phyloP scores from a whole-genome alignment of 495 filamentous ascomycete genomes.

The Jackrogersella minutella region DNA sequence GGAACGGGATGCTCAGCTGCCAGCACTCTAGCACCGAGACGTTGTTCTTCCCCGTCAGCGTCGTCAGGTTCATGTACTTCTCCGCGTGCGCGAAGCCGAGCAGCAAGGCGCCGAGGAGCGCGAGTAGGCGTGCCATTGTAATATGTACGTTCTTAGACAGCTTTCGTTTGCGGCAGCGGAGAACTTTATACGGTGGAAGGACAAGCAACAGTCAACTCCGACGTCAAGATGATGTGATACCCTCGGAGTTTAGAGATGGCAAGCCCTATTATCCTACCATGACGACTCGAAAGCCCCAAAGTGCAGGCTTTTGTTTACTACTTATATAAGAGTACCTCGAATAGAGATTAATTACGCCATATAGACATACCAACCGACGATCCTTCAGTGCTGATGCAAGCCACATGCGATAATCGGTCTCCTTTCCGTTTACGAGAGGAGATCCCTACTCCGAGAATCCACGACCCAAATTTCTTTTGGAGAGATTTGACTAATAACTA shows the following conservation, averaged over 20 bases:
- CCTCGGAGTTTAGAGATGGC: not conserved
- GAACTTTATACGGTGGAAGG: not conserved
- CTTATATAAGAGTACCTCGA: too few relatives aligned
- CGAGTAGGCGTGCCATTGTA: conserved; percentile 4
- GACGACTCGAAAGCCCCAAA: too few relatives aligned
- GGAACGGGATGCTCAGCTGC: conserved; percentile 55
- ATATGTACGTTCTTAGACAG: too few relatives aligned
- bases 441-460: not conserved
- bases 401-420: not conserved
- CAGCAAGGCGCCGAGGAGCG: not conserved
- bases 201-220: not conserved
- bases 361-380: too few relatives aligned
- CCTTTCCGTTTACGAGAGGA: not conserved
- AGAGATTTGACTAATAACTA: too few relatives aligned
- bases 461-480: too few relatives aligned
- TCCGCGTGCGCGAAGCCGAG: conserved; percentile 7
- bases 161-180: not conserved
- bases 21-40: conserved; percentile 64
- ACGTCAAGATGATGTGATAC: not conserved
- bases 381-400: too few relatives aligned
- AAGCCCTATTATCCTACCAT: too few relatives aligned
- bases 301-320: too few relatives aligned
- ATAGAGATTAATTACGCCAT: too few relatives aligned
- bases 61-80: conserved; percentile 31
- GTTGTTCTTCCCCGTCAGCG: conserved; percentile 32